phyloP scores from a whole-genome alignment of 2,329 filamentous ascomycete genomes.

The Colletotrichum melonis region DNA sequence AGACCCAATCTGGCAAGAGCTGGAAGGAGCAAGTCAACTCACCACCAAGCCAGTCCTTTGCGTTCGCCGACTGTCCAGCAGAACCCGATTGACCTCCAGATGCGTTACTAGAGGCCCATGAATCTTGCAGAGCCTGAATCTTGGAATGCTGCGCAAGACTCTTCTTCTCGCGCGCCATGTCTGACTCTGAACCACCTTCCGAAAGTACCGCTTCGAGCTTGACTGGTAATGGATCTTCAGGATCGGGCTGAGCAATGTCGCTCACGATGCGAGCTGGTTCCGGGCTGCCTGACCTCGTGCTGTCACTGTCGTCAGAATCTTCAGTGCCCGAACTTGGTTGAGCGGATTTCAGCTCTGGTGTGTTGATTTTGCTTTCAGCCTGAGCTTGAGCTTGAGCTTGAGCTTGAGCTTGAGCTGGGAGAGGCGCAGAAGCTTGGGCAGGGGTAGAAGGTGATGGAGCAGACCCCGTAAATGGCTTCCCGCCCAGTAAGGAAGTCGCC shows the following conservation, averaged over 20 bases:
- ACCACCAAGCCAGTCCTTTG: conserved; percentile 19
- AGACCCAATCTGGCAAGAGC: background rate
- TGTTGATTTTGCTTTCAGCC: background rate
- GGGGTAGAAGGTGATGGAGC: background rate
- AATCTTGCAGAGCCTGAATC: conserved; percentile 43
- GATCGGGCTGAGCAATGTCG: conserved; percentile 33
- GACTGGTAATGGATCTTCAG: background rate
- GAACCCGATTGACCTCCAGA: background rate
- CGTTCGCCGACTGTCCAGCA: background rate
- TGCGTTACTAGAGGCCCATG: conserved; percentile 42
- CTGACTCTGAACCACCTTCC: background rate
- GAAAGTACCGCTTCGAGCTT: background rate
- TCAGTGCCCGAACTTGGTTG: background rate
- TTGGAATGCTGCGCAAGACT: conserved; percentile 27
- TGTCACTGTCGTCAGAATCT: too few relatives aligned
- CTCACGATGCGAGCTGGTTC: conserved; percentile 38
- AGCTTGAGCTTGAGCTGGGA: background rate
- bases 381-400: background rate
- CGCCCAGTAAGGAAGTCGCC: conserved; percentile 15
- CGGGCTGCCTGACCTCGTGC: background rate
- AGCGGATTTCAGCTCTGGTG: background rate
- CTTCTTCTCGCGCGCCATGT: conserved; percentile 6
- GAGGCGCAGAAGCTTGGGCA: too few relatives aligned
- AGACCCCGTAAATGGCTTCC: background rate
- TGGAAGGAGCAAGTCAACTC: background rate